Evolutionary conservation across 2,329 filamentous ascomycete species (phyloP).

Genomic region (Exutisphaerella laricina): DNA sequence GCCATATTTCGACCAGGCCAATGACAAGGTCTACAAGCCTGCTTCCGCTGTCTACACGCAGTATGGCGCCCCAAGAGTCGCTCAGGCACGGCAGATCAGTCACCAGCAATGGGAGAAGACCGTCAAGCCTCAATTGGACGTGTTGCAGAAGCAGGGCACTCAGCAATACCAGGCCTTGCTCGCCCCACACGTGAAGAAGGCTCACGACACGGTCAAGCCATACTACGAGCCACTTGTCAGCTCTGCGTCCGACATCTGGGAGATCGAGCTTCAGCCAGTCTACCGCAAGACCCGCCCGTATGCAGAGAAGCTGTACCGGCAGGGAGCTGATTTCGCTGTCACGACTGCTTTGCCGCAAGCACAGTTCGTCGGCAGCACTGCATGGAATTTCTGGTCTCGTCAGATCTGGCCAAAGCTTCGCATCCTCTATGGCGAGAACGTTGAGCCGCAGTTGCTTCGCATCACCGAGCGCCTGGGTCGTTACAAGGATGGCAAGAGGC

Average conservation of each 20-base stretch:
- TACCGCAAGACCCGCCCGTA: conserved; percentile 73
- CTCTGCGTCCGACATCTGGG: conserved; percentile 62
- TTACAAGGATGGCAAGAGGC: conserved; percentile 60
- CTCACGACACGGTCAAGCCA: conserved; percentile 55
- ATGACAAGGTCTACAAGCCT: conserved; percentile 62
- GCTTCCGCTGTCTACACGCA: conserved; percentile 56
- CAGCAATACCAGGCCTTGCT: conserved; percentile 65
- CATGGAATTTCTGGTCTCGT: conserved; percentile 64
- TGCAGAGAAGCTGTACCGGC: conserved; percentile 60
- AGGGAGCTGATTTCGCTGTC: conserved; percentile 60
- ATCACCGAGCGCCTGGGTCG: conserved; percentile 85
- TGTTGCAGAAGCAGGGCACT: conserved; percentile 56
- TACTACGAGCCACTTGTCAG: conserved; percentile 64
- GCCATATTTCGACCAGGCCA: conserved; percentile 62
- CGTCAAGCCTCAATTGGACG: conserved; percentile 66
- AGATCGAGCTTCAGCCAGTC: conserved; percentile 67
- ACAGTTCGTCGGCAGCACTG: conserved; percentile 64
- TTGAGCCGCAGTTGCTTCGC: conserved; percentile 88
- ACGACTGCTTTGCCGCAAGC: conserved; percentile 67
- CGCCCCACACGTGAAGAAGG: conserved; percentile 66
- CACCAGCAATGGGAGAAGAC: conserved; percentile 71
- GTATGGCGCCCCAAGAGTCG: conserved; percentile 69
- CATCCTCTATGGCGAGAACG: conserved; percentile 79
- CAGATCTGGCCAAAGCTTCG: conserved; percentile 77
- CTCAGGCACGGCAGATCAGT: conserved; percentile 61